Conservation (phyloP, 2,329 filamentous ascomycete genomes). For the Pseudocercospora fuligena region DNA sequence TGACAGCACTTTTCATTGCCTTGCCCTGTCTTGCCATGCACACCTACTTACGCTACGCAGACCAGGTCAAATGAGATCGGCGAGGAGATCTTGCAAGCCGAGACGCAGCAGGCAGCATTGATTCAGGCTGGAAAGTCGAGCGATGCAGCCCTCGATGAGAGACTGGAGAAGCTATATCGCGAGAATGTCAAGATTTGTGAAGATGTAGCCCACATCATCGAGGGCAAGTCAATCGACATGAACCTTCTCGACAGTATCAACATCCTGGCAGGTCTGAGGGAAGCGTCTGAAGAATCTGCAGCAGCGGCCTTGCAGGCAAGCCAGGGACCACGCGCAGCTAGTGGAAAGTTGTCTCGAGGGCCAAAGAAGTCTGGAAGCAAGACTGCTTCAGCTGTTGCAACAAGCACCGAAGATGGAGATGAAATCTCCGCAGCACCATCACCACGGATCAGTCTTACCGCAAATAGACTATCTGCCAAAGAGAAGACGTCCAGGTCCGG, state of each 20-base stretch:
- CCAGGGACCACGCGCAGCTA: slow-evolving; percentile 31
- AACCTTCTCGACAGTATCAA: slow-evolving; percentile 50
- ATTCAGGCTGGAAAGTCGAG: slow-evolving; percentile 37
- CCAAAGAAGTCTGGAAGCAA: slow-evolving; percentile 35
- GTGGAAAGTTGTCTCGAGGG: slow-evolving; percentile 35
- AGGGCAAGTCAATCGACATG: slow-evolving; percentile 49
- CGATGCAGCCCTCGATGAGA: slow-evolving; percentile 48
- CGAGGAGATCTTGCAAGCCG: slow-evolving; percentile 43
- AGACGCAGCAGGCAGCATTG: slow-evolving; percentile 41
- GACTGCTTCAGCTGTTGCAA: slow-evolving; percentile 28
- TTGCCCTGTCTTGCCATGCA: background rate
- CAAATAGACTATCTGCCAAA: slow-evolving; percentile 39
- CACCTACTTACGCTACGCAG: slow-evolving; percentile 19
- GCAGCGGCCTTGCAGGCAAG: slow-evolving; percentile 39
- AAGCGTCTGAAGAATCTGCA: slow-evolving; percentile 50
- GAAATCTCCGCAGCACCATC: slow-evolving; percentile 40
- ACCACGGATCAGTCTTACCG: slow-evolving; percentile 37
- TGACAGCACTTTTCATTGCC: too few species aligned
- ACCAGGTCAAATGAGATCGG: slow-evolving; percentile 42
- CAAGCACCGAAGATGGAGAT: slow-evolving; percentile 37
- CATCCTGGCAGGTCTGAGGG: slow-evolving; percentile 53
- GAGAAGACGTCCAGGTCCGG: slow-evolving; percentile 45
- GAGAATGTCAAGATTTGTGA: slow-evolving; percentile 56
- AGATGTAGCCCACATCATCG: slow-evolving; percentile 50
- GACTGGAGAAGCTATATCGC: slow-evolving; percentile 52